A percentile compares a stretch with the other conserved stretches of the same genome.
phyloP scores from a whole-genome alignment of 805 yeast genomes.

The Saccharomycopsis sp. region DNA sequence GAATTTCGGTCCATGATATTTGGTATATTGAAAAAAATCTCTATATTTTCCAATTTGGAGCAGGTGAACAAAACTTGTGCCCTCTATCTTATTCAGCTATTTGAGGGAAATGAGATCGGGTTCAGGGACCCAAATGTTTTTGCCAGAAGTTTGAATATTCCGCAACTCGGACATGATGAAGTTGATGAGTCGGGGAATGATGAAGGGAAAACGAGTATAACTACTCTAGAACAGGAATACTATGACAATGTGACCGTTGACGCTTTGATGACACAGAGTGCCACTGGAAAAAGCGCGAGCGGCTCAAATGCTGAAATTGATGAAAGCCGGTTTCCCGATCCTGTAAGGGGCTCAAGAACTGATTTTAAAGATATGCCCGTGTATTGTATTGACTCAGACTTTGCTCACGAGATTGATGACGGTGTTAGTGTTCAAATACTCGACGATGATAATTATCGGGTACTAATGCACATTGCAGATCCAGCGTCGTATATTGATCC shows the following conservation, averaged over 20 bases:
- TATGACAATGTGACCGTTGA: constrained; percentile 29
- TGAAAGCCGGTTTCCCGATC: constrained; percentile 11
- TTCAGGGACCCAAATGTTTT: background rate
- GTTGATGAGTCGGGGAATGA: no score
- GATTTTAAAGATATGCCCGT: constrained; percentile 44
- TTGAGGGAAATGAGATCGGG: constrained; percentile 2
- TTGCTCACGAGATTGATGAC: constrained; percentile 90
- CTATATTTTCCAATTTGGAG: constrained; percentile 34
- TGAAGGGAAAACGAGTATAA: constrained; percentile 34
- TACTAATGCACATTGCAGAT: constrained; percentile 80
- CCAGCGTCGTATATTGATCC: constrained; percentile 60
- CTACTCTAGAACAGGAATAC: constrained; percentile 39
- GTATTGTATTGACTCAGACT: constrained; percentile 75
- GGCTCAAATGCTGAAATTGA: constrained; percentile 2
- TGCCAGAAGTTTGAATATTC: constrained; percentile 22
- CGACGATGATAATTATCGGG: constrained; percentile 29
- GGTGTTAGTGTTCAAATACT: constrained; percentile 60
- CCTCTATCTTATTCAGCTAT: constrained; percentile 38
- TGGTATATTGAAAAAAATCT: constrained; percentile 30
- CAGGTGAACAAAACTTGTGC: constrained; percentile 45
- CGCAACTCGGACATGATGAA: constrained; percentile 47
- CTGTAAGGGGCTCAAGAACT: constrained; percentile 28
- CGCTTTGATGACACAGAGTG: no score
- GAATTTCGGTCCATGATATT: constrained; percentile 44
- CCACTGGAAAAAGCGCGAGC: no score